Evolutionary conservation across 192 early-diverging fungal genomes (phyloP), one percentile per base, ranked within the genome.

Genomic region (Umbelopsis vinacea): DNA sequence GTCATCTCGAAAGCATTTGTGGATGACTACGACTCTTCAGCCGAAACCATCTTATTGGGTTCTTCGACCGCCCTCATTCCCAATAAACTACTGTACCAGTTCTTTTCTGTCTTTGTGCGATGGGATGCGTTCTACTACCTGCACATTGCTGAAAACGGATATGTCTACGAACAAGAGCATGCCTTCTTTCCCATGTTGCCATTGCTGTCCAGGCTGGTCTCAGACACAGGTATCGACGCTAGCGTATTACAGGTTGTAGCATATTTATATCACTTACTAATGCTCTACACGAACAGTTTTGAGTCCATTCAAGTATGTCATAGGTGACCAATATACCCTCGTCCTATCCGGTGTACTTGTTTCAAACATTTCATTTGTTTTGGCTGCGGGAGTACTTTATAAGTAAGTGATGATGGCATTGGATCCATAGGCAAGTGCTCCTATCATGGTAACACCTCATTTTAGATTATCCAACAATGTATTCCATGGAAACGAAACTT

Each of bases 51-150:
- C 23, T 29, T 63, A 14, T 63, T 63, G 19, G 57, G 57, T n/a
- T 63, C 57, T 0, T 63, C 57, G 0, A 37, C 2, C 8, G 26
- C 57, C 6, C 19, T 63, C 10, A 63, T 63, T 35, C 57, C 57
- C 1, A 26, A 63, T 12, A 11, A 14, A 4, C 12, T 63, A 3
- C 57, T 63, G 0, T 63, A 63, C 33, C 33, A 63, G 33, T 12
- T 63, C 57, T 63, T 63, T 63, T 63, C 57, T 55, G 85, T 88
- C 4, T 90, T 93, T 74, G 78, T 95, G 8, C 83, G 94, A 7
- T 98, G 96, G 96, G 96, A 98, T 74, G 87, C 93, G 0, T 86
- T 96, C 69, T 96, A 96, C 77, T 96, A 95, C 83, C 68, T 91
- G 24, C 83, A 90, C 48, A 91, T 95, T 63, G 88, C 94, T 1